Percentiles rank a stretch among this genome's conserved stretches.
Conservation (phyloP, 2,329 filamentous ascomycete species). For the Zymoseptoria crescenta region DNA sequence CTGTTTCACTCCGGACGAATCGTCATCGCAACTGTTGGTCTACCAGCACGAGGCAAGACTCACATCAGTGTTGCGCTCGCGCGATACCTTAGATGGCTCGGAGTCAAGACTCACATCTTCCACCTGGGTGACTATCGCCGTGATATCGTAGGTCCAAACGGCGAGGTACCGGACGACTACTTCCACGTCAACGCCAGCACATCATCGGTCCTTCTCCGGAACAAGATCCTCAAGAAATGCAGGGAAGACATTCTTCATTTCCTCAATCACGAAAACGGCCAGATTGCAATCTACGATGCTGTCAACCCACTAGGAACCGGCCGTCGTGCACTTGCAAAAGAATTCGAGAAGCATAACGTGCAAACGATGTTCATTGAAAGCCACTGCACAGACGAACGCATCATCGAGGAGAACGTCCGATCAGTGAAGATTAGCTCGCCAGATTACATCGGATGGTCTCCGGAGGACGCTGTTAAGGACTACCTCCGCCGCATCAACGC, state of each 20-base stretch:
- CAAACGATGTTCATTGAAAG: slow-evolving; percentile 96
- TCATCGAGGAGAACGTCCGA: slow-evolving; percentile 92
- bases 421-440: slow-evolving; percentile 97
- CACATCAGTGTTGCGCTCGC: slow-evolving; percentile 95
- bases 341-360: slow-evolving; percentile 96
- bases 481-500: slow-evolving; percentile 85
- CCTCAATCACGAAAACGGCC: slow-evolving; percentile 92
- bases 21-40: slow-evolving; percentile 91
- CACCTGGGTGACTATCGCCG: slow-evolving; percentile 94
- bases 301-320: slow-evolving; percentile 85
- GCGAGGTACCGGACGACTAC: slow-evolving; percentile 89
- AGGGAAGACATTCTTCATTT: slow-evolving; percentile 95
- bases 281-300: slow-evolving; percentile 97
- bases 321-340: slow-evolving; percentile 77
- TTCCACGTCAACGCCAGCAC: slow-evolving; percentile 95
- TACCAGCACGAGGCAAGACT: slow-evolving; percentile 93
- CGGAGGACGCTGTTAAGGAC: slow-evolving; percentile 83
- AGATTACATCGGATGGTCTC: slow-evolving; percentile 89
- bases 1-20: slow-evolving; percentile 96
- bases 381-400: slow-evolving; percentile 83
- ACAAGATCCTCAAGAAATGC: slow-evolving; percentile 97
- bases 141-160: slow-evolving; percentile 75
- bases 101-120: slow-evolving; percentile 96
- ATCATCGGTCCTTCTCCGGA: slow-evolving; percentile 81
- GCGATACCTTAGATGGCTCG: slow-evolving; percentile 91